Evolutionary conservation across 208 protist species (phyloP).

Genomic region (Crithidia expoeki): DNA sequence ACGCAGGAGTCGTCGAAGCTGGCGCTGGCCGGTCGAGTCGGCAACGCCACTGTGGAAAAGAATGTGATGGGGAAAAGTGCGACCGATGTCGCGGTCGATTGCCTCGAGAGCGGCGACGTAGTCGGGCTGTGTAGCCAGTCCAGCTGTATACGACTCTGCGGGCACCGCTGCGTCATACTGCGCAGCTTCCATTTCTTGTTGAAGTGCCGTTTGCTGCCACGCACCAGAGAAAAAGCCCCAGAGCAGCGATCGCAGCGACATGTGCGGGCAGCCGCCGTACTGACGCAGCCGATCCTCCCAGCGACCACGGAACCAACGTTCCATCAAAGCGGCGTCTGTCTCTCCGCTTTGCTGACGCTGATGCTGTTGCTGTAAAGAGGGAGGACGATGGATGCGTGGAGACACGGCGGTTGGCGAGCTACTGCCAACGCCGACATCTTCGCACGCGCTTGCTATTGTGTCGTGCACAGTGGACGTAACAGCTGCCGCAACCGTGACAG

Average conservation of each 20-base stretch:
- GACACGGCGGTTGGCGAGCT: too few species aligned
- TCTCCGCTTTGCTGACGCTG: not conserved
- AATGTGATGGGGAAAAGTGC: slow-evolving; percentile 67
- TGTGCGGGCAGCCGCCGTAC: slow-evolving; percentile 30
- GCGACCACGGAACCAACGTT: slow-evolving; percentile 18
- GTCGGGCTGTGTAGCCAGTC: not conserved
- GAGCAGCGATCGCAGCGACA: slow-evolving; percentile 34
- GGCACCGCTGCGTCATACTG: slow-evolving; percentile 15
- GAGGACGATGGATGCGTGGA: too few species aligned
- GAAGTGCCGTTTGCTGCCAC: slow-evolving; percentile 28
- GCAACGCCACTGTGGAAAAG: slow-evolving; percentile 40
- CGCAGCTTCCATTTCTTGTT: slow-evolving; percentile 7
- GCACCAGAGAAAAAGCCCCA: slow-evolving; percentile 58
- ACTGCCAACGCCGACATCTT: too few species aligned
- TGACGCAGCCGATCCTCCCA: slow-evolving; percentile 24
- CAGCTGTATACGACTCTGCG: not conserved
- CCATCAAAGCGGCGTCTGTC: not conserved
- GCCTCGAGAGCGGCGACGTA: slow-evolving; percentile 25
- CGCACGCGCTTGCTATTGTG: too few species aligned
- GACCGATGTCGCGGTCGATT: slow-evolving; percentile 57
- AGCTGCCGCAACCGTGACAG: too few species aligned
- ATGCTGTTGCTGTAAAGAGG: not conserved
- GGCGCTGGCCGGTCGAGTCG: slow-evolving; percentile 32
- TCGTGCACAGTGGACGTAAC: too few species aligned
- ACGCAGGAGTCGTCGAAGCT: slow-evolving; percentile 49